Evolutionary conservation across 2,329 filamentous ascomycete genomes (phyloP), one percentile per base, ranked within the genome.

Genomic region (Aspergillus sp.): DNA sequence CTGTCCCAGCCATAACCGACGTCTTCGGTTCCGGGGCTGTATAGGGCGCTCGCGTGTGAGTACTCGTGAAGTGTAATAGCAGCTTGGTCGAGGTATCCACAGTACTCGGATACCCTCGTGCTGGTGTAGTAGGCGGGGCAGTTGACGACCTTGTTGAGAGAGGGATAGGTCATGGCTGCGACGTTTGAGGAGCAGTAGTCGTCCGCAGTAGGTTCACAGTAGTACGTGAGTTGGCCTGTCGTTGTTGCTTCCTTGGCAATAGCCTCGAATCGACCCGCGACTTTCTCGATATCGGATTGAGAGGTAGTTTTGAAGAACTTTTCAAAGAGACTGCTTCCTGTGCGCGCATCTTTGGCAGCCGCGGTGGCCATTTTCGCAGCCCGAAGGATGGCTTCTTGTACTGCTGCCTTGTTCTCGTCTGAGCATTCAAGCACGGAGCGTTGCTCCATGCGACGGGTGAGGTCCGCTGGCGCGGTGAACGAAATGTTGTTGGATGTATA

Each of bases 151-250:
- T 42, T 47, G 47, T 62, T 58, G 5, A 48, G 22, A 9, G 49
- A 51, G 4, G 61, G 61, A 41, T 64, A 64, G 1, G 53, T 62
- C 39, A 64, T 54, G 8, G 61, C 61, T 1, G 61, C 61, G 41
- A 64, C 51, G 30, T 62, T 62, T 17, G 52, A 56, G 8, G 55
- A 60, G 39, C 61, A 64, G 46, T 59, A 56, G 41, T 64, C 61
- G 15, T 53, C 24, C 1, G 45, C 44, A 11, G 55, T 52, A 7
- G 61, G 50, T 22, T 60, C 49, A 33, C 61, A 64, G 50, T 62
- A 64, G 34, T 64, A 64, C 2, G 47, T 59, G 24, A 64, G 45
- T 6, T 52, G 53, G 3, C 61, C 61, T 9, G 52, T 59, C 3
- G 57, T 48, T 5, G 57, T 59, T 3, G 61, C 61, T 39, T 64